phyloP scores from a whole-genome alignment of 2,329 filamentous ascomycete genomes.

The Venturia carpophila region DNA sequence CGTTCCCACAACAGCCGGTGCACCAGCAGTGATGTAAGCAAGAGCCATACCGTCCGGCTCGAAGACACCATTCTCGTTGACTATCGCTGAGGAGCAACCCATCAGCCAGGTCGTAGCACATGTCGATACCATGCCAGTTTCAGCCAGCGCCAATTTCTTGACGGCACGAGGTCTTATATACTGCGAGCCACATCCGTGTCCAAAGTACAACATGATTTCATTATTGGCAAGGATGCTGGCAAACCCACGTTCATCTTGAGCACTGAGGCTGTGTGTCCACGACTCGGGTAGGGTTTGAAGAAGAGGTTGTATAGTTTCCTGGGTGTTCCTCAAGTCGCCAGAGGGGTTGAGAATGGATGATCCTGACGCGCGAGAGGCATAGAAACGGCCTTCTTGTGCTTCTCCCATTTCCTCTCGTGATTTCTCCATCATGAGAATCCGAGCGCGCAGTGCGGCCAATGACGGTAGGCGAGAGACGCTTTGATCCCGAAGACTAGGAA shows the following conservation, averaged over 20 bases:
- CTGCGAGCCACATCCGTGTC: conserved; percentile 89
- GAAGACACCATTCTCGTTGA: conserved; percentile 76
- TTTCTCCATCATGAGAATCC: conserved; percentile 47
- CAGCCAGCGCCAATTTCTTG: conserved; percentile 57
- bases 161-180: conserved; percentile 84
- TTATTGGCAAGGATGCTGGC: conserved; percentile 55
- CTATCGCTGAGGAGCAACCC: conserved; percentile 81
- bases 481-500: conserved; percentile 72
- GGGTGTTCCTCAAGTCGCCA: conserved; percentile 72
- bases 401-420: conserved; percentile 22
- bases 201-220: conserved; percentile 84
- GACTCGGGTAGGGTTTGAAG: conserved; percentile 44
- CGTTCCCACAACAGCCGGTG: conserved; percentile 78
- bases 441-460: conserved; percentile 68
- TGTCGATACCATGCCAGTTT: conserved; percentile 21
- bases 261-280: conserved; percentile 63
- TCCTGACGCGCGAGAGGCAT: conserved; percentile 49
- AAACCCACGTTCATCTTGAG: conserved; percentile 73
- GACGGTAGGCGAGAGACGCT: conserved; percentile 86
- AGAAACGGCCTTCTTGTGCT: conserved; percentile 23
- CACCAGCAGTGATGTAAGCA: conserved; percentile 79
- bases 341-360: conserved; percentile 87
- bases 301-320: conserved; percentile 61
- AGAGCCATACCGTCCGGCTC: conserved; percentile 86
- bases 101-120: conserved; percentile 84